Percentiles rank a stretch among this genome's conserved stretches.
Evolutionary conservation across 2,329 filamentous ascomycete species (phyloP).

Genomic region (Podosphaera xanthii): DNA sequence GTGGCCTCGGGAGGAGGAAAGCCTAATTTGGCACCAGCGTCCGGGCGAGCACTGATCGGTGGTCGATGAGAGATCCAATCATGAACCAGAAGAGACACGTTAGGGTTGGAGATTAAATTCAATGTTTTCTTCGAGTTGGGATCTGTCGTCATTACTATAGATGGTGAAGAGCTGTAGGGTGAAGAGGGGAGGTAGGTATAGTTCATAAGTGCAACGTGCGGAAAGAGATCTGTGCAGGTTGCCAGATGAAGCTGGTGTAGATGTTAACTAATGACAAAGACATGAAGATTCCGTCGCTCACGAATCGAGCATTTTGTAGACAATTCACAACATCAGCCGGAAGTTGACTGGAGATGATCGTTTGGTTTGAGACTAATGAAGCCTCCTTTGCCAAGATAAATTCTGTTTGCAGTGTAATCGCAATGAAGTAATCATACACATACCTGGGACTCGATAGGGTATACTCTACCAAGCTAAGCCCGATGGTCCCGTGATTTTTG

Average conservation of each 20-base stretch:
- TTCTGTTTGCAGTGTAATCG: not conserved
- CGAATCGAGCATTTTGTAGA: conserved; percentile 84
- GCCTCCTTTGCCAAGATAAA: not conserved
- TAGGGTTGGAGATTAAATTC: conserved; percentile 65
- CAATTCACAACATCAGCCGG: conserved; percentile 75
- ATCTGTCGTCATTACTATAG: conserved; percentile 87
- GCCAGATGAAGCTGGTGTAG: conserved; percentile 64
- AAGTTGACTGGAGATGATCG: conserved; percentile 35
- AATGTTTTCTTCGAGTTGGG: conserved; percentile 55
- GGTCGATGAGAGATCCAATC: conserved; percentile 93
- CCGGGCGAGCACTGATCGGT: conserved; percentile 37
- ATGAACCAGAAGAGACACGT: conserved; percentile 84
- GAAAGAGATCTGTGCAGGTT: conserved; percentile 61
- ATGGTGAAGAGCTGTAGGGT: conserved; percentile 43
- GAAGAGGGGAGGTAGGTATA: conserved; percentile 85
- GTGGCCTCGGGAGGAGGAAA: conserved; percentile 35
- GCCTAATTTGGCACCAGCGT: conserved; percentile 35
- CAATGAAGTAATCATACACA: not conserved
- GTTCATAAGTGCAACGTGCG: conserved; percentile 94
- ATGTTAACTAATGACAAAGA: conserved; percentile 2
- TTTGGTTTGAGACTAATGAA: not conserved
- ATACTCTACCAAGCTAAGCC: not conserved
- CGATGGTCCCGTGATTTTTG: not conserved
- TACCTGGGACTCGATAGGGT: not conserved
- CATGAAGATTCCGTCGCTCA: conserved; percentile 22